These are phyloP conservation scores for Colletotrichum caudatum DNA, from an alignment of 2,329 filamentous ascomycete genomes.

Conservation along the genomic window DNA sequence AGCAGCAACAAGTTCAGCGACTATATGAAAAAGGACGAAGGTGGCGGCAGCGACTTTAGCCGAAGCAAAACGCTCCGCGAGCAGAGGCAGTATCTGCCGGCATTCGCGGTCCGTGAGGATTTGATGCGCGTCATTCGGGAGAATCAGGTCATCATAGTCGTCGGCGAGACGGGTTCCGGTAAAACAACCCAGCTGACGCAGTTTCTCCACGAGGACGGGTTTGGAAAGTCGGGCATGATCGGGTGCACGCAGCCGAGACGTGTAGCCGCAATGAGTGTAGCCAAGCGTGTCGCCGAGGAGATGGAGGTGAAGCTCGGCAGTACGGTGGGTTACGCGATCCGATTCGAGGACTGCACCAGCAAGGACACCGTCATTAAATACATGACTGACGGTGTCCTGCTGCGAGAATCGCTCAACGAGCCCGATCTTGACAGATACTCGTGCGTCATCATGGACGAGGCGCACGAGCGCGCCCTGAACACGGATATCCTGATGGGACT, in stretches of 20 bases:
- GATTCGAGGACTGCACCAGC: constrained; percentile 98
- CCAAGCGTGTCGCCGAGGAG: constrained; percentile 97
- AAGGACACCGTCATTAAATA: constrained; percentile 97
- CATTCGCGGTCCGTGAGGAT: constrained; percentile 96
- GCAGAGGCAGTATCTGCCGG: constrained; percentile 92
- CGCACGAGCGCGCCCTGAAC: constrained; percentile 95
- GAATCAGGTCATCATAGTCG: constrained; percentile 96
- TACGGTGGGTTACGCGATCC: constrained; percentile 94
- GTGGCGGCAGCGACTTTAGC: constrained; percentile 89
- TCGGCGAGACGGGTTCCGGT: constrained; percentile 96
- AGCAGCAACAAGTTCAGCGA: constrained; percentile 82
- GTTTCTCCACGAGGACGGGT: constrained; percentile 95
- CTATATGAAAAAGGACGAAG: constrained; percentile 87
- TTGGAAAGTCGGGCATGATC: constrained; percentile 88
- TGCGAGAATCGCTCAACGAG: constrained; percentile 93
- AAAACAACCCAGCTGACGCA: constrained; percentile 98
- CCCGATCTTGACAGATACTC: constrained; percentile 95
- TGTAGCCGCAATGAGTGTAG: constrained; percentile 98
- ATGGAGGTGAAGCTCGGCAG: constrained; percentile 94
- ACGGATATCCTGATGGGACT: constrained; percentile 98
- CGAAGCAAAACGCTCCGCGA: constrained; percentile 90
- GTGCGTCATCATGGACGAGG: constrained; percentile 99
- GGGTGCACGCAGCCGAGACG: constrained; percentile 96
- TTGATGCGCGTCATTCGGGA: constrained; percentile 91
- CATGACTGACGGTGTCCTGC: constrained; percentile 96